Evolutionary conservation across 2,329 filamentous ascomycete genomes (phyloP).

Genomic region (Elsinoe necatrix): DNA sequence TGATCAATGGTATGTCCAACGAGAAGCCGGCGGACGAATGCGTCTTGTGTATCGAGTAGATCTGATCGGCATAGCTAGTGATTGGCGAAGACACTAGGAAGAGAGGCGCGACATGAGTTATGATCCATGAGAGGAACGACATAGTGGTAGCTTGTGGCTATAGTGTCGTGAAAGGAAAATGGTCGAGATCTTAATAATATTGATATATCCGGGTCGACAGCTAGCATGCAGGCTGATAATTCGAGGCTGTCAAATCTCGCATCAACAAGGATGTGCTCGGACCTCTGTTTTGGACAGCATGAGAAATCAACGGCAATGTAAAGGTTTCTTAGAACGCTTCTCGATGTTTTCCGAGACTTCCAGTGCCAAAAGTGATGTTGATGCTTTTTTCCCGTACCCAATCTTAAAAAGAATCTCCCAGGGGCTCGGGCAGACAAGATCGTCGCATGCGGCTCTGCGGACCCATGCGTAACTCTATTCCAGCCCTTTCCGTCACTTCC

Average conservation of each 20-base stretch:
- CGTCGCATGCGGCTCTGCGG: slow-evolving; percentile 11
- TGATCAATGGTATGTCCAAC: slow-evolving; percentile 58
- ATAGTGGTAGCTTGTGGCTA: slow-evolving; percentile 21
- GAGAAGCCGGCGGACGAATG: slow-evolving; percentile 56
- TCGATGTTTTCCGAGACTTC: too few relatives aligned
- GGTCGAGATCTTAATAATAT: background rate
- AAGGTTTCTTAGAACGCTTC: background rate
- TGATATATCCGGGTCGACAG: background rate
- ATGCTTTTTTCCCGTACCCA: background rate
- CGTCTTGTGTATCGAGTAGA: slow-evolving; percentile 53
- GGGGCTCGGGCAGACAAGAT: background rate
- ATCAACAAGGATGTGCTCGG: background rate
- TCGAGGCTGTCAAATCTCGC: background rate
- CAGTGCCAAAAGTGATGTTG: background rate
- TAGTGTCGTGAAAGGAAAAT: background rate
- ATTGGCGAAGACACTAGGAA: slow-evolving; percentile 53
- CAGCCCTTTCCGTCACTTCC: background rate
- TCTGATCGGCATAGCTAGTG: slow-evolving; percentile 59
- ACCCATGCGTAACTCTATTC: background rate
- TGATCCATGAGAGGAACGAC: slow-evolving; percentile 27
- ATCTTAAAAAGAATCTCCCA: slow-evolving; percentile 3
- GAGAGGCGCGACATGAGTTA: slow-evolving; percentile 31
- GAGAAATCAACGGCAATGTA: background rate
- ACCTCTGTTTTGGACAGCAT: background rate
- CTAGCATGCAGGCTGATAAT: background rate